A percentile compares a stretch with the other conserved stretches of the same genome.
Evolutionary conservation across 2,329 filamentous ascomycete species (phyloP).

Genomic region (Penicillium sp.): DNA sequence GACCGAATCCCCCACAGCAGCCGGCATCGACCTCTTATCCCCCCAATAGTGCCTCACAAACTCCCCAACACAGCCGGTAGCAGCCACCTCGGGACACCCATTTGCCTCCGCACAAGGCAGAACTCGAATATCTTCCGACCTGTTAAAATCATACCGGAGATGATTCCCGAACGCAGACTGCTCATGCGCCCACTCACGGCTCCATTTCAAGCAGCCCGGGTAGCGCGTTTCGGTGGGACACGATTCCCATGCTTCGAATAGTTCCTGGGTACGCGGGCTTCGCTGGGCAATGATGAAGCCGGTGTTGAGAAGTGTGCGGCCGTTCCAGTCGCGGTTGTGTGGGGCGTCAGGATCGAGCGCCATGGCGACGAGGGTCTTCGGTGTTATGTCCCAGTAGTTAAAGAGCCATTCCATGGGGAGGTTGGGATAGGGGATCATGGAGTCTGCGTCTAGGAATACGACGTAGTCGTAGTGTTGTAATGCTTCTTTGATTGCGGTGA

Average conservation of each 20-base stretch:
- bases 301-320: conserved; percentile 41
- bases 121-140: conserved; percentile 13
- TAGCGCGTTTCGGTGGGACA: conserved; percentile 14
- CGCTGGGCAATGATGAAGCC: conserved; percentile 46
- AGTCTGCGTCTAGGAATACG: conserved; percentile 49
- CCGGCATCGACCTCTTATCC: conserved; percentile 10
- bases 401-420: conserved; percentile 52
- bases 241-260: conserved; percentile 20
- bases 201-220: conserved; percentile 11
- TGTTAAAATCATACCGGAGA: conserved; percentile 20
- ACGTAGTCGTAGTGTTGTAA: conserved; percentile 45
- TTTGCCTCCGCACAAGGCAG: conserved; percentile 19
- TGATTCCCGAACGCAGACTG: conserved; percentile 19
- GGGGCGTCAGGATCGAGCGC: conserved; percentile 46
- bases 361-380: conserved; percentile 47
- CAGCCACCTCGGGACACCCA: conserved; percentile 15
- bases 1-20: conserved; percentile 11
- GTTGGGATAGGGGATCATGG: conserved; percentile 43
- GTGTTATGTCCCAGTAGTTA: conserved; percentile 47
- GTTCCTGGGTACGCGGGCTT: conserved; percentile 12
- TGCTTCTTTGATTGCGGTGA: conserved; percentile 41
- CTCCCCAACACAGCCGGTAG: conserved; percentile 15
- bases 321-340: conserved; percentile 41
- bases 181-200: conserved; percentile 19
- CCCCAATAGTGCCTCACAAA: conserved; percentile 21